Evolutionary conservation across 202 grass and related monocot species (phyloP).

Genomic region (Digitaria exilis): DNA sequence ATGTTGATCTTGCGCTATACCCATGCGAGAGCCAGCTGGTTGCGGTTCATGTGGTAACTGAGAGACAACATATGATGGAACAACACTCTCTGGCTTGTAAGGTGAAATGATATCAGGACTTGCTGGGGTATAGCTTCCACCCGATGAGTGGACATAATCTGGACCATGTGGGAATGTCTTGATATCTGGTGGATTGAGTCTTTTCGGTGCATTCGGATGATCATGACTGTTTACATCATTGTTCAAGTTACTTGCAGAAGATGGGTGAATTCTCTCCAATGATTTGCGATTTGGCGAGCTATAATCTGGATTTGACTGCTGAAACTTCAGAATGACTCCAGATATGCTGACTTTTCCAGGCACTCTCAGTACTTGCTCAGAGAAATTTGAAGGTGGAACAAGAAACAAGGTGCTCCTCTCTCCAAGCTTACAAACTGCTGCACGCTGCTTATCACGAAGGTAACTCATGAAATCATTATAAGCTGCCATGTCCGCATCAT

Average conservation of each 20-base stretch:
- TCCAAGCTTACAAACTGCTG: constrained; percentile 90
- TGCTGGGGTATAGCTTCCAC: constrained; percentile 37
- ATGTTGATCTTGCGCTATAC: constrained; percentile 38
- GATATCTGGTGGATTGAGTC: constrained; percentile 42
- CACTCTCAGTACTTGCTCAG: constrained; percentile 87
- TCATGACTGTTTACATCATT: constrained; percentile 33
- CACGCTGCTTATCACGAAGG: constrained; percentile 88
- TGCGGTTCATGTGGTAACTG: constrained; percentile 38
- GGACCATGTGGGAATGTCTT: constrained; percentile 48
- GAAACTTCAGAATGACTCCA: constrained; percentile 87
- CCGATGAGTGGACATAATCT: constrained; percentile 46
- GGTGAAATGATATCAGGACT: constrained; percentile 39
- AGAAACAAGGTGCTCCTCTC: constrained; percentile 88
- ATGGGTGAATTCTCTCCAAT: constrained; percentile 25
- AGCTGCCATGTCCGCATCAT: constrained; percentile 79
- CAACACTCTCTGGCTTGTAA: constrained; percentile 43
- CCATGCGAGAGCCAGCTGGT: constrained; percentile 30
- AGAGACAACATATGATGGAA: constrained; percentile 41
- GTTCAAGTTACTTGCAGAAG: constrained; percentile 36
- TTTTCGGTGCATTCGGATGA: constrained; percentile 42
- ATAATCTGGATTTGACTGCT: constrained; percentile 65
- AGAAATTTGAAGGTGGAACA: constrained; percentile 92
- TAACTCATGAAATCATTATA: constrained; percentile 99
- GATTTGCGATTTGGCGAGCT: constrained; percentile 49
- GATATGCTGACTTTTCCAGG: constrained; percentile 95